Evolutionary conservation across 83 land plant species (phyloP), one percentile per base, ranked within the genome.

Genomic region (Picea abies): DNA sequence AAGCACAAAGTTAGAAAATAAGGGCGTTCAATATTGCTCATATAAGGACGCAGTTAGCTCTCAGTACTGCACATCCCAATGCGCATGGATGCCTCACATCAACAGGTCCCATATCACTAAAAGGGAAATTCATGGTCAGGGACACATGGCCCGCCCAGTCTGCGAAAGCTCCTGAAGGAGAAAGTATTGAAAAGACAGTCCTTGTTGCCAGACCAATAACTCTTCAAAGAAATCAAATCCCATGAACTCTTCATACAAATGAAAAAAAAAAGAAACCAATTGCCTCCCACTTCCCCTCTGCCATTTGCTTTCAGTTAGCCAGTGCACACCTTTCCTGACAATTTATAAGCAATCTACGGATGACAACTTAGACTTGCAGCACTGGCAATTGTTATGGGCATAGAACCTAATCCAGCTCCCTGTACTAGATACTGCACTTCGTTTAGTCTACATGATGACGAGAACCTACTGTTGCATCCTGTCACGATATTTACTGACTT

Each of bases 391-490:
- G 47, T 44, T 44, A 44, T 44, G 47, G 47, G 47, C 47, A 44
- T 44, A 29, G 47, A 41, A 44, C 47, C 47, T 44, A 44, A 44
- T 44, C 47, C 47, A 44, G 6, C 5, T 6, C 47, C 47, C 47
- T 44, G 47, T 44, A 44, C 47, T 44, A 7, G 8, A 44, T 7
- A 44, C 77, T 47, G 49, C 49, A 72, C 25, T 72, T 41, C 44
- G 25, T 12, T 44, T 41, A 72, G n/a, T 44, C 76, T 73, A 39
- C 56, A 44, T 73, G 52, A 49, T 49, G 56, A 73, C 77, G 77
- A 44, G 58, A 73, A 73, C 47, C 77, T 52, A 20, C 77, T 73
- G 58, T 73, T 73, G 77, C 77, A 73, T 22, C 37, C 77, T 73
- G 77, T 7, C 56, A 73, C 58, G 5, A 22, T 73, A 73, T 73